phyloP scores from a whole-genome alignment of 768 basidiomycete genomes.

The Hebeloma cylindrosporum region DNA sequence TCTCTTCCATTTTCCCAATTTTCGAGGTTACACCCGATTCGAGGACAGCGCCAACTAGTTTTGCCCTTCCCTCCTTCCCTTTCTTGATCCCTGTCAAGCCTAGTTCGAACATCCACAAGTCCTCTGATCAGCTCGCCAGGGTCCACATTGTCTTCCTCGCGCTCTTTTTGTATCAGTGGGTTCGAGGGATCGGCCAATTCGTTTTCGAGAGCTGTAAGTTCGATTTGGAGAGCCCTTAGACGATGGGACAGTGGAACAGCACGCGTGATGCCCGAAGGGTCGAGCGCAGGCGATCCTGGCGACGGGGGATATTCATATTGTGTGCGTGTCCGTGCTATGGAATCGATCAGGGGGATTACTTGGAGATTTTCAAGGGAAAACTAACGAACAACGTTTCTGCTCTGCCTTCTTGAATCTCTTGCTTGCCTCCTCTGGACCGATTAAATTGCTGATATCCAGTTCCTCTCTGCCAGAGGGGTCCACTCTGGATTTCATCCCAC shows the following conservation, averaged over 20 bases:
- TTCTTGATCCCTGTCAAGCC: slow-evolving; percentile 68
- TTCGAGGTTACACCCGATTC: slow-evolving; percentile 27
- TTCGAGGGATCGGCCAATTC: slow-evolving; percentile 84
- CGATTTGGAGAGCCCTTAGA: slow-evolving; percentile 67
- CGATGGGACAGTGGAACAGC: slow-evolving; percentile 55
- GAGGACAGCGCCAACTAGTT: slow-evolving; percentile 60
- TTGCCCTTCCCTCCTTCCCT: slow-evolving; percentile 63
- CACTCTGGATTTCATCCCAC: slow-evolving; percentile 35
- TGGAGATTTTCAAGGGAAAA: not conserved
- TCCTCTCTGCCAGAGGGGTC: slow-evolving; percentile 56
- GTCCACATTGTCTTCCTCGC: slow-evolving; percentile 61
- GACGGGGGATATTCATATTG: slow-evolving; percentile 74
- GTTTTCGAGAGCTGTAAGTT: slow-evolving; percentile 75
- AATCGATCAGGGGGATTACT: slow-evolving; percentile 3
- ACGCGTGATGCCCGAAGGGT: slow-evolving; percentile 32
- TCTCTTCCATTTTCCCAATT: slow-evolving; percentile 18
- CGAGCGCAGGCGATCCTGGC: slow-evolving; percentile 45
- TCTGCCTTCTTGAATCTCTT: slow-evolving; percentile 74
- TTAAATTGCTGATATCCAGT: slow-evolving; percentile 64
- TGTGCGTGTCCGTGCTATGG: slow-evolving; percentile 49
- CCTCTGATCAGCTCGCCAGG: slow-evolving; percentile 76
- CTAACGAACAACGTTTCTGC: slow-evolving; percentile 49
- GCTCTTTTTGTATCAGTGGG: slow-evolving; percentile 59
- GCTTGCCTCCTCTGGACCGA: slow-evolving; percentile 66
- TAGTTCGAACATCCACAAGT: slow-evolving; percentile 68